Conservation (phyloP, 2,329 filamentous ascomycete genomes). For the Tolypocladium pustulatum region DNA sequence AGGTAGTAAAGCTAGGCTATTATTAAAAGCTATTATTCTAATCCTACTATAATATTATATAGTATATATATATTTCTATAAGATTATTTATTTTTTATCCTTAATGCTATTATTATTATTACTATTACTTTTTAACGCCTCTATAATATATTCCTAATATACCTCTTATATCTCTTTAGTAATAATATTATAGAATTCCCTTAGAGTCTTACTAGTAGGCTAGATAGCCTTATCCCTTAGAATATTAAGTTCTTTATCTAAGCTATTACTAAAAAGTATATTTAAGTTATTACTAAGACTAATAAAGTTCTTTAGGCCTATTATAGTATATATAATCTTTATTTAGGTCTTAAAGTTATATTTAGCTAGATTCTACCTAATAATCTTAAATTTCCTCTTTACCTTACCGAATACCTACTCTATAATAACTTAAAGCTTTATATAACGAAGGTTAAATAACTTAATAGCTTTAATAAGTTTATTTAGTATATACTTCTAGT, state of each 20-base stretch:
- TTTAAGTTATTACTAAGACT: not conserved
- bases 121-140: not conserved
- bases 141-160: not conserved
- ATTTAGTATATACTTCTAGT: not conserved
- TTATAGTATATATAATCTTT: not conserved
- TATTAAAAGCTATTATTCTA: too few species aligned
- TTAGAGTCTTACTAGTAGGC: not conserved
- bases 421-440: not conserved
- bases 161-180: not conserved
- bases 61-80: too few species aligned
- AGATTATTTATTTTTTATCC: too few species aligned
- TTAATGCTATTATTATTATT: not conserved
- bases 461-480: not conserved
- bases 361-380: not conserved
- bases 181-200: not conserved
- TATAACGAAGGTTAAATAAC: not conserved
- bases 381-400: not conserved
- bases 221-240: not conserved
- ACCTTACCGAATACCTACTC: not conserved
- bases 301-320: not conserved
- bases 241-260: not conserved
- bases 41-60: too few species aligned
- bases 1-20: too few species aligned
- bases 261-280: not conserved
- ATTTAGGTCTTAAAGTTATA: not conserved